Percentiles rank a stretch among this genome's conserved stretches.
phyloP scores from a whole-genome alignment of 805 yeast genomes.

The Brettanomyces nanus region DNA sequence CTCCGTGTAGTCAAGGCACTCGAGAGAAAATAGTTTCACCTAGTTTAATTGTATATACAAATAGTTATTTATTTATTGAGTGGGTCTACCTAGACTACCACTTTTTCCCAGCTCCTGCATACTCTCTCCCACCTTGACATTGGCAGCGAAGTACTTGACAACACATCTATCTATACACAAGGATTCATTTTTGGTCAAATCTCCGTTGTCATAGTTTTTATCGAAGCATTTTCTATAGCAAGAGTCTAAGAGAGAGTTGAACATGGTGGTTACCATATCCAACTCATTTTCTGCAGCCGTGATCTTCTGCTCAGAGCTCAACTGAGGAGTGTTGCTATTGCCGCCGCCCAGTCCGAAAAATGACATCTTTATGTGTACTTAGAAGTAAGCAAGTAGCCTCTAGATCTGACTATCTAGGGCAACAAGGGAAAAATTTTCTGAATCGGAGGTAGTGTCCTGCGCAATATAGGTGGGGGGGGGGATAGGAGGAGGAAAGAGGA shows the following conservation, averaged over 20 bases:
- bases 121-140: conserved; percentile 85
- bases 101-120: conserved; percentile 32
- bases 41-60: not conserved
- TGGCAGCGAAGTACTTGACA: conserved; percentile 87
- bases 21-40: conserved; percentile 26
- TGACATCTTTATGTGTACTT: conserved; percentile 37
- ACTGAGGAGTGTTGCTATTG: conserved; percentile 45
- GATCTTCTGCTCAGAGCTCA: conserved; percentile 66
- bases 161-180: conserved; percentile 94
- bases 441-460: too few species aligned
- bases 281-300: conserved; percentile 94
- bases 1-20: conserved; percentile 59
- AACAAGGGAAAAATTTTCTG: conserved; percentile 7
- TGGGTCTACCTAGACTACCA: conserved; percentile 23
- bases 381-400: too few species aligned
- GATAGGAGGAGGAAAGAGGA: too few species aligned
- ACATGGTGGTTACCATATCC: conserved; percentile 97
- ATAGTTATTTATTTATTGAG: conserved; percentile 34
- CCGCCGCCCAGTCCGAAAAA: conserved; percentile 71
- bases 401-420: too few species aligned
- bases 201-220: conserved; percentile 60
- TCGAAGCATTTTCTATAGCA: conserved; percentile 84
- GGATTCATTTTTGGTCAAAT: conserved; percentile 70
- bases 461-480: too few species aligned
- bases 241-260: conserved; percentile 79